Evolutionary conservation across 441 rosid genomes (phyloP).

Genomic region (Jatropha podagrica): DNA sequence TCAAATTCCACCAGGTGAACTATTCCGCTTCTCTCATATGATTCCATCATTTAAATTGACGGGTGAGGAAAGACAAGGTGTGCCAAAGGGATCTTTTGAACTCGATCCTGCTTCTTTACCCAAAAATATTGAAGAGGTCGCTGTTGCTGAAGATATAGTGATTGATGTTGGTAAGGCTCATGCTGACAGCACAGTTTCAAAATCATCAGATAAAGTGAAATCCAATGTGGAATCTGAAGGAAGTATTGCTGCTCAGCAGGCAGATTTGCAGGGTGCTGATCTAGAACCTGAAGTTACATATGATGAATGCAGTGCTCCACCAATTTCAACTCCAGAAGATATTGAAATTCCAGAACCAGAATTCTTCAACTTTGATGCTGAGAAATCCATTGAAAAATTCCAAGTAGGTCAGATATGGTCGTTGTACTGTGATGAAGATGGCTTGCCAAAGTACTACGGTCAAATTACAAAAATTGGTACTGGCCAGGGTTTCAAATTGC

Average conservation of each 20-base stretch:
- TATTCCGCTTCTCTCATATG: slow-evolving; percentile 60
- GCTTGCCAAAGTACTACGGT: slow-evolving; percentile 78
- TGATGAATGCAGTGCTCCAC: slow-evolving; percentile 24
- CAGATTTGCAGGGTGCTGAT: neutral
- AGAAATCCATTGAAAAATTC: slow-evolving; percentile 54
- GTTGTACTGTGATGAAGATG: slow-evolving; percentile 72
- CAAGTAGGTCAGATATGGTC: slow-evolving; percentile 74
- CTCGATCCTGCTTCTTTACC: slow-evolving; percentile 65
- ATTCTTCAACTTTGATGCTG: slow-evolving; percentile 54
- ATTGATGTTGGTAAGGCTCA: slow-evolving; percentile 20
- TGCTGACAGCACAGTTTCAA: slow-evolving; percentile 12
- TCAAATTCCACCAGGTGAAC: slow-evolving; percentile 42
- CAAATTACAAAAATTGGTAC: slow-evolving; percentile 35
- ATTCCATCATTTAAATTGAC: slow-evolving; percentile 55
- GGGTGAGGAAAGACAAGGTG: slow-evolving; percentile 55
- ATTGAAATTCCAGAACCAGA: slow-evolving; percentile 57
- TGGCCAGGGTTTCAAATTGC: slow-evolving; percentile 38
- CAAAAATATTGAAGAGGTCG: slow-evolving; percentile 39
- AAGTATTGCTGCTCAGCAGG: slow-evolving; percentile 11
- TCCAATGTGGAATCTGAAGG: slow-evolving; percentile 21
- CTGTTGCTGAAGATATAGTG: slow-evolving; percentile 27
- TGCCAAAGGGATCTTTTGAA: slow-evolving; percentile 62
- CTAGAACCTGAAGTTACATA: slow-evolving; percentile 20
- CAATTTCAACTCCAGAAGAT: slow-evolving; percentile 18
- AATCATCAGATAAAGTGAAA: slow-evolving; percentile 32